Percentiles rank a stretch among this genome's conserved stretches.
These are phyloP conservation scores for Prunus fruticosa DNA, from an alignment of 306 rosid species.

Conservation along the genomic window DNA sequence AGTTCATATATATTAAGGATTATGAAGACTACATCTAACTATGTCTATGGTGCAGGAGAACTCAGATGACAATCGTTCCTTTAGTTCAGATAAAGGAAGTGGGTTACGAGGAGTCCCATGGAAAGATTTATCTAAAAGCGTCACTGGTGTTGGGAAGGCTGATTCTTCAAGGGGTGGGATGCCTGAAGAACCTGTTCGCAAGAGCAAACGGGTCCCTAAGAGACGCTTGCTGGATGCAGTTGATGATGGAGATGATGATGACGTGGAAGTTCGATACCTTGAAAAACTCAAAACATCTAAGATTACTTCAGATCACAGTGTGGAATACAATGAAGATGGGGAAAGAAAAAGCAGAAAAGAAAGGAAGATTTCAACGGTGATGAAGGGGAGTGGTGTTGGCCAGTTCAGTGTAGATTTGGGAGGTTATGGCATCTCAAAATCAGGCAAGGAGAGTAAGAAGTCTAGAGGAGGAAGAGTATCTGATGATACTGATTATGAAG, in stretches of 20 bases:
- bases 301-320: slow-evolving; percentile 13
- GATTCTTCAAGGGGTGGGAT: slow-evolving; percentile 2
- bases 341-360: slow-evolving; percentile 35
- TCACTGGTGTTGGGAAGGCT: slow-evolving; percentile 7
- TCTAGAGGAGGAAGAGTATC: slow-evolving; percentile 23
- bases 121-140: slow-evolving; percentile 9
- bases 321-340: slow-evolving; percentile 31
- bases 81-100: slow-evolving; percentile 14
- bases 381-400: slow-evolving; percentile 19
- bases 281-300: slow-evolving; percentile 30
- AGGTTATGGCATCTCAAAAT: slow-evolving; percentile 22
- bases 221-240: slow-evolving; percentile 20
- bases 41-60: slow-evolving; percentile 17
- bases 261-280: slow-evolving; percentile 27
- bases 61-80: slow-evolving; percentile 20
- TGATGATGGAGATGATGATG: slow-evolving; percentile 22
- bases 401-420: slow-evolving; percentile 12
- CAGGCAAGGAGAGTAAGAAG: slow-evolving; percentile 36
- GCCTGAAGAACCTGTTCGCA: slow-evolving; percentile 25
- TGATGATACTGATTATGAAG: slow-evolving; percentile 36
- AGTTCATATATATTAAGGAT: background rate
- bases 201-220: slow-evolving; percentile 28
- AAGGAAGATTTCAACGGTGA: slow-evolving; percentile 29
- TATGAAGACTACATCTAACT: background rate
- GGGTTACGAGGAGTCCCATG: background rate